Percentiles rank a stretch among this genome's conserved stretches.
phyloP scores from a whole-genome alignment of 169 alveolate species.

The Plasmodium adleri region DNA sequence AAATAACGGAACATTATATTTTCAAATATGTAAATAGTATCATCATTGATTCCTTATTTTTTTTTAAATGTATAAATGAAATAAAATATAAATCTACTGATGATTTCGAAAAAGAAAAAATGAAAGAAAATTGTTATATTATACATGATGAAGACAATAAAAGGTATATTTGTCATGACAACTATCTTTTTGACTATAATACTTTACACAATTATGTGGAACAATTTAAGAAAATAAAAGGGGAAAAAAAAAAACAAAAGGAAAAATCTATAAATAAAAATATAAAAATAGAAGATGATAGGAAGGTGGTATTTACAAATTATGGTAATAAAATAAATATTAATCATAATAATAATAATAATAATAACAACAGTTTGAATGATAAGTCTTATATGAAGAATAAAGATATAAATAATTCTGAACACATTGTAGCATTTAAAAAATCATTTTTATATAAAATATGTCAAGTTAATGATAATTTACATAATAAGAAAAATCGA shows the following conservation, averaged over 20 bases:
- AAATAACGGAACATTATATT: conserved; percentile 53
- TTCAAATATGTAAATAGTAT: conserved; percentile 57
- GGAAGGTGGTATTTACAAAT: too few relatives aligned
- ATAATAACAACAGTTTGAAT: neutral
- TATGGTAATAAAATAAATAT: neutral
- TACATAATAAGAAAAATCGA: conserved; percentile 39
- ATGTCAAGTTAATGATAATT: conserved; percentile 36
- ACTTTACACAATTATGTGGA: conserved; percentile 29
- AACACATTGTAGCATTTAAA: conserved; percentile 8
- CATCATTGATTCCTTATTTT: conserved; percentile 50
- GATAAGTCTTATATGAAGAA: neutral
- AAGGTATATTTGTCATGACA: neutral
- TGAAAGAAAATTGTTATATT: neutral
- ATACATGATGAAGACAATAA: neutral
- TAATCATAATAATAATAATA: neutral
- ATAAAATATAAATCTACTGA: conserved; percentile 32
- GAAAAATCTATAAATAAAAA: neutral
- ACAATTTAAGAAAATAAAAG: conserved; percentile 25
- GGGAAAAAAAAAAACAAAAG: neutral
- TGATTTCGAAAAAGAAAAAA: conserved; percentile 33
- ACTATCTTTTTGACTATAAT: conserved; percentile 28
- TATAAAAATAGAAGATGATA: neutral
- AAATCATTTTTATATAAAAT: conserved; percentile 45
- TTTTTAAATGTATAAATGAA: conserved; percentile 60
- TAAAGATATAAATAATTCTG: neutral